A percentile compares a stretch with the other conserved stretches of the same genome.
These are phyloP conservation scores for Pseudogymnoascus sp. DNA, from an alignment of 2,329 filamentous ascomycete genomes.

Conservation along the genomic window DNA sequence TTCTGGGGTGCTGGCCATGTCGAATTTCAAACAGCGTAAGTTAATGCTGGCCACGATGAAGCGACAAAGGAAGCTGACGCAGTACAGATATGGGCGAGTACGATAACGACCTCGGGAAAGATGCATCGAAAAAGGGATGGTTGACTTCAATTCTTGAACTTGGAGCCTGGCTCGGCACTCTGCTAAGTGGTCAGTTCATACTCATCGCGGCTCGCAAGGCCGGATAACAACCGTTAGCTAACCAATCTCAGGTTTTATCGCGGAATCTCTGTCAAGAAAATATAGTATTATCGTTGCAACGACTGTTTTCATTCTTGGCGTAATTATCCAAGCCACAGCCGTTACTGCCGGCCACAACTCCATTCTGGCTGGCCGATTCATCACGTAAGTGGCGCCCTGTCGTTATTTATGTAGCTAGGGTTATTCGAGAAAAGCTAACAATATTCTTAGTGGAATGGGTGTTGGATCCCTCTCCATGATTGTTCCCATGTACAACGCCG, in stretches of 20 bases:
- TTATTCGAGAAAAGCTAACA: not conserved
- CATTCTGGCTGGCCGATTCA: slow-evolving; percentile 63
- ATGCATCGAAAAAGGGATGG: slow-evolving; percentile 49
- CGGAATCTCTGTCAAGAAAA: slow-evolving; percentile 60
- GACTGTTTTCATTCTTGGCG: slow-evolving; percentile 59
- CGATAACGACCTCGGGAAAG: slow-evolving; percentile 35
- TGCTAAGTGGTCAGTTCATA: slow-evolving; percentile 39
- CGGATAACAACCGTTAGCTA: not conserved
- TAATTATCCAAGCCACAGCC: slow-evolving; percentile 58
- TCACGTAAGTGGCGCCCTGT: slow-evolving; percentile 39
- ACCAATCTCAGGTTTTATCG: slow-evolving; percentile 41
- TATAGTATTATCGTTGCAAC: slow-evolving; percentile 59
- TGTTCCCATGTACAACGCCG: slow-evolving; percentile 44
- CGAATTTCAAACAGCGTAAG: slow-evolving; percentile 41
- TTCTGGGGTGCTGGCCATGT: slow-evolving; percentile 56
- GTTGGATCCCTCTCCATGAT: slow-evolving; percentile 62
- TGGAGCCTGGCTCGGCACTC: slow-evolving; percentile 66
- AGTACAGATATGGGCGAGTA: slow-evolving; percentile 47
- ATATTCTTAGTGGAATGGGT: slow-evolving; percentile 47
- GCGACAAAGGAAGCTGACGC: slow-evolving; percentile 19
- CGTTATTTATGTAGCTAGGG: not conserved
- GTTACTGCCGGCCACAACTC: slow-evolving; percentile 45
- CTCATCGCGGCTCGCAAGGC: not conserved
- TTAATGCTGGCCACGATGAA: slow-evolving; percentile 22
- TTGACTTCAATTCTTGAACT: slow-evolving; percentile 63